A percentile compares a stretch with the other conserved stretches of the same genome.
Evolutionary conservation across 805 yeast species (phyloP).

Genomic region (Cyberlindnera saturnus): DNA sequence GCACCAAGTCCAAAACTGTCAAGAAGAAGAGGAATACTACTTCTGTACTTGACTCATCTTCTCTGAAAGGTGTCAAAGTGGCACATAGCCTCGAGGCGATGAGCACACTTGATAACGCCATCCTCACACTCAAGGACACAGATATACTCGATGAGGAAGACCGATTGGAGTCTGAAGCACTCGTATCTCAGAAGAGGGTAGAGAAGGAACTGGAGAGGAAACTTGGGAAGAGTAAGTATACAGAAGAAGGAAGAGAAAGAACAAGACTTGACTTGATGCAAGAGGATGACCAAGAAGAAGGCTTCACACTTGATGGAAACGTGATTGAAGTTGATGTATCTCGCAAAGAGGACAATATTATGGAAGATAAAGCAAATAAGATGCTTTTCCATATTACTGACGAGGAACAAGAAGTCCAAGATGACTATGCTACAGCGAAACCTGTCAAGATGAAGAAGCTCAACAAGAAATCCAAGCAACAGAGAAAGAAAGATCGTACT

Average conservation of each 20-base stretch:
- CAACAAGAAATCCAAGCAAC: slow-evolving; percentile 15
- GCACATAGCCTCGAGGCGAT: slow-evolving; percentile 16
- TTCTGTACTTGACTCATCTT: background rate
- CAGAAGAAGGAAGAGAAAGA: slow-evolving; percentile 11
- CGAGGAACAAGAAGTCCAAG: slow-evolving; percentile 5
- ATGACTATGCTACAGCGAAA: slow-evolving; percentile 21
- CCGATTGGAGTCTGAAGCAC: slow-evolving; percentile 18
- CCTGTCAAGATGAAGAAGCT: slow-evolving; percentile 27
- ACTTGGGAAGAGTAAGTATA: slow-evolving; percentile 8
- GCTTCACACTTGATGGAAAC: slow-evolving; percentile 12
- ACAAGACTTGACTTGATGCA: slow-evolving; percentile 14
- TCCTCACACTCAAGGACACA: slow-evolving; percentile 21
- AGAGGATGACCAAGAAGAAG: slow-evolving; percentile 7
- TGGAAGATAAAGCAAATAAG: background rate
- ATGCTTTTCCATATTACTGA: slow-evolving; percentile 12
- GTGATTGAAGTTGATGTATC: slow-evolving; percentile 1
- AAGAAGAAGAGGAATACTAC: background rate
- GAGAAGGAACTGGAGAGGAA: slow-evolving; percentile 13
- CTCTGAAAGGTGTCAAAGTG: slow-evolving; percentile 14
- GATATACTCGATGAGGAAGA: slow-evolving; percentile 18
- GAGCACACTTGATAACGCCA: slow-evolving; percentile 3
- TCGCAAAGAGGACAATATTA: background rate
- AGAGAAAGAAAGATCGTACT: slow-evolving; percentile 5
- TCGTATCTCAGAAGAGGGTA: slow-evolving; percentile 12
- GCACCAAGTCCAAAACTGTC: background rate